phyloP scores from a whole-genome alignment of 352 stramenopile species.

The Peronospora belbahrii region DNA sequence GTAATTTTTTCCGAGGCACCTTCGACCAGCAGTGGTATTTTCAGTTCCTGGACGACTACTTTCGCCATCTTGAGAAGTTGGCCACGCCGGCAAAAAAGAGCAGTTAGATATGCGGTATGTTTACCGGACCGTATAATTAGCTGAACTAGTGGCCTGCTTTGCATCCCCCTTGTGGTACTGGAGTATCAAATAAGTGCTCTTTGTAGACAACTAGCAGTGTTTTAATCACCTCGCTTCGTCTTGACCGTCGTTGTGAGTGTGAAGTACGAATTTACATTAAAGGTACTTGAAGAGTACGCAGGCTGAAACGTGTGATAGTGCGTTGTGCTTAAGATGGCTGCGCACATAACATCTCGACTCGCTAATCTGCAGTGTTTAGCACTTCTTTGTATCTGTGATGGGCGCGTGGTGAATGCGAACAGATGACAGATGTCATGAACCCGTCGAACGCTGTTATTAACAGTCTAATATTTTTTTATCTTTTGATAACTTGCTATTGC shows the following conservation, averaged over 20 bases:
- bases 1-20: constrained; percentile 91
- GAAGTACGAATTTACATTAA: background rate
- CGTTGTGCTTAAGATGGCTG: background rate
- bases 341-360: background rate
- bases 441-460: constrained; percentile 14
- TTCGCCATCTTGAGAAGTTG: constrained; percentile 57
- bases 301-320: background rate
- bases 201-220: background rate
- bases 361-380: constrained; percentile 11
- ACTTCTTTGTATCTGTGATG: background rate
- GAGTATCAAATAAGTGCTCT: background rate
- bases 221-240: background rate
- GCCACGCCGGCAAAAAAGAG: constrained; percentile 44
- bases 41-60: constrained; percentile 82
- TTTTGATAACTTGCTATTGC: constrained; percentile 37
- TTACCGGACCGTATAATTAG: background rate
- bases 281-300: background rate
- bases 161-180: background rate
- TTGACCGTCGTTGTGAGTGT: too few species aligned
- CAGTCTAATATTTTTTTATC: constrained; percentile 37
- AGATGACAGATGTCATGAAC: constrained; percentile 8
- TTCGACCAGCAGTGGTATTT: constrained; percentile 88
- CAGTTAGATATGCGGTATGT: constrained; percentile 15
- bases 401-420: constrained; percentile 1
- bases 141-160: background rate